These are phyloP conservation scores for Narthecium ossifragum DNA, from an alignment of 106 monocot species.

Conservation along the genomic window DNA sequence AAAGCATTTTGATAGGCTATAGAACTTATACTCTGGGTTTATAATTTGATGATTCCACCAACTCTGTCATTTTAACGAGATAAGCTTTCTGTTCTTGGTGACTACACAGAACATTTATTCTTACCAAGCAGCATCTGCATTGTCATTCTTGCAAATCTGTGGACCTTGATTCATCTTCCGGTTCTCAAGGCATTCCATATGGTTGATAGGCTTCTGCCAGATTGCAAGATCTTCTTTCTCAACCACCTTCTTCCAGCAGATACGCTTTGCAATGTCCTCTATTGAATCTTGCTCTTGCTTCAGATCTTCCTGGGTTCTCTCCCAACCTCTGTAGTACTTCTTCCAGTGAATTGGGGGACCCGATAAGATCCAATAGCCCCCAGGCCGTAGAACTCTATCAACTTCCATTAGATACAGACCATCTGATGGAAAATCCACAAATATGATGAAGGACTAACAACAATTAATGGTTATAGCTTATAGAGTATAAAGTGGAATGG, in stretches of 20 bases:
- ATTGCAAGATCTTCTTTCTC: conserved; percentile 68
- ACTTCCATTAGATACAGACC: conserved; percentile 70
- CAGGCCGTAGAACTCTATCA: conserved; percentile 63
- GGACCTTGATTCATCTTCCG: conserved; percentile 25
- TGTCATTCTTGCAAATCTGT: conserved; percentile 42
- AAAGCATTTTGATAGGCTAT: no score
- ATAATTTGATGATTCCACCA: no score
- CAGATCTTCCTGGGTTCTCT: conserved; percentile 60
- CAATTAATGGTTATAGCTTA: background rate
- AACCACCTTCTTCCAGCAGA: conserved; percentile 70
- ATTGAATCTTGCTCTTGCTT: conserved; percentile 63
- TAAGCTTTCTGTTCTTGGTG: no score
- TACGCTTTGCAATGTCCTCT: conserved; percentile 41
- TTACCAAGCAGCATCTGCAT: conserved; percentile 57
- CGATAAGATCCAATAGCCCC: conserved; percentile 73
- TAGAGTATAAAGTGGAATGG: no score
- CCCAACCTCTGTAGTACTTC: conserved; percentile 61
- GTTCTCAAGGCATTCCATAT: conserved; percentile 38
- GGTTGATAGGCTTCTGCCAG: conserved; percentile 76
- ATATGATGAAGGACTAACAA: background rate
- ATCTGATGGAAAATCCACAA: conserved; percentile 24
- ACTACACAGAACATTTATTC: background rate
- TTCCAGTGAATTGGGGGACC: conserved; percentile 74
- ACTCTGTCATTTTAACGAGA: no score
- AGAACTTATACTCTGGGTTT: no score